Conservation (phyloP, 805 yeast species). For the Tetrapisispora phaffii region DNA sequence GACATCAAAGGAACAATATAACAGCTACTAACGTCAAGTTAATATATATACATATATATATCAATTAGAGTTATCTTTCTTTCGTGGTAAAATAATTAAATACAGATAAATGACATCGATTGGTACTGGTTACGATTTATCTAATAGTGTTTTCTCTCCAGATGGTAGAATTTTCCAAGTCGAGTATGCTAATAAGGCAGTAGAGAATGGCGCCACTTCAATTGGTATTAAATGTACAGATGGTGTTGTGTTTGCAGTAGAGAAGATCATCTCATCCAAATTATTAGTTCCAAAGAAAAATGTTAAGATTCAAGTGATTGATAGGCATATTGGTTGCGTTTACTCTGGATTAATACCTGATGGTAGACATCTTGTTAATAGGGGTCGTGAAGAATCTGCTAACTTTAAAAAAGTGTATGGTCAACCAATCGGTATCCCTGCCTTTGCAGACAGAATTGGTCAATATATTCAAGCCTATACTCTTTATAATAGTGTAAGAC, state of each 20-base stretch:
- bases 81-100: background rate
- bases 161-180: constrained; percentile 96
- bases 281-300: constrained; percentile 82
- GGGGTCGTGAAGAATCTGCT: constrained; percentile 87
- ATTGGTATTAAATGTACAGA: constrained; percentile 86
- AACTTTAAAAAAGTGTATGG: constrained; percentile 69
- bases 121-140: constrained; percentile 98
- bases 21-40: background rate
- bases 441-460: constrained; percentile 79
- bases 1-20: no score
- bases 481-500: constrained; percentile 92
- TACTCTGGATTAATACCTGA: constrained; percentile 95
- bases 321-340: constrained; percentile 86
- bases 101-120: constrained; percentile 60
- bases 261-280: constrained; percentile 79
- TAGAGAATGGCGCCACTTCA: constrained; percentile 93
- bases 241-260: constrained; percentile 96
- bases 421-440: constrained; percentile 66
- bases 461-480: constrained; percentile 92
- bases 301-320: constrained; percentile 85
- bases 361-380: constrained; percentile 83
- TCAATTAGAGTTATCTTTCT: background rate
- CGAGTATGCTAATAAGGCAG: constrained; percentile 95
- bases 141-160: constrained; percentile 83
- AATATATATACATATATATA: no score